Percentiles rank a stretch among this genome's conserved stretches.
Evolutionary conservation across 805 yeast genomes (phyloP).

Genomic region (Monosporozyma yasuniensis): DNA sequence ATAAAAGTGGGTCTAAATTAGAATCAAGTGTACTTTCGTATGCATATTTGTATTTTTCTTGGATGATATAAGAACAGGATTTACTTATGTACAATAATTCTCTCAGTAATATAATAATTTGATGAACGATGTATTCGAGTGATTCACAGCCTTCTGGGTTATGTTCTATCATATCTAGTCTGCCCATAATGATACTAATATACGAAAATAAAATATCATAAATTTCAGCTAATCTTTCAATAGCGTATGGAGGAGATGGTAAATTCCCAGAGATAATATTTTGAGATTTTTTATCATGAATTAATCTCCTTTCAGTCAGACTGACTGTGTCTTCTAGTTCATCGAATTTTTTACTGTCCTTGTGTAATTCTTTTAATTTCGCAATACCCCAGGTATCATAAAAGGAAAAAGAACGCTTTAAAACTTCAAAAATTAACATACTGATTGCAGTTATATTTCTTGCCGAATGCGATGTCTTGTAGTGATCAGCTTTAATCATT

Average conservation of each 20-base stretch:
- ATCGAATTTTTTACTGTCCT: constrained; percentile 26
- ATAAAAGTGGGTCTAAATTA: constrained; percentile 48
- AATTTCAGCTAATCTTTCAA: constrained; percentile 54
- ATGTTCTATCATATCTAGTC: constrained; percentile 69
- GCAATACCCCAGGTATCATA: constrained; percentile 67
- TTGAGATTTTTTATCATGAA: background rate
- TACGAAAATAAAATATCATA: constrained; percentile 51
- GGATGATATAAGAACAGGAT: constrained; percentile 33
- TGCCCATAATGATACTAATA: constrained; percentile 60
- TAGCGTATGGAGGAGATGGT: constrained; percentile 49
- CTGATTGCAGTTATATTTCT: constrained; percentile 55
- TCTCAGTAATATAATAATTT: constrained; percentile 52
- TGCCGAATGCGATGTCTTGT: constrained; percentile 51
- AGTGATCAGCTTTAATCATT: constrained; percentile 68
- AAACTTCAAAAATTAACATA: constrained; percentile 55
- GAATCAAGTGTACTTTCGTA: constrained; percentile 29
- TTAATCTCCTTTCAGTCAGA: background rate
- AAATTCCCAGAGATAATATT: constrained; percentile 22
- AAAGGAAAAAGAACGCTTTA: constrained; percentile 55
- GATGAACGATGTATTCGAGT: constrained; percentile 58
- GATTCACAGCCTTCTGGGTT: constrained; percentile 61
- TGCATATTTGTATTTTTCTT: constrained; percentile 23
- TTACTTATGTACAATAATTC: constrained; percentile 57
- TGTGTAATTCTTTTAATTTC: constrained; percentile 36
- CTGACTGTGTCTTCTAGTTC: background rate